A percentile compares a stretch with the other conserved stretches of the same genome.
phyloP scores from a whole-genome alignment of 2,329 filamentous ascomycete genomes.

The Pyricularia grisea region DNA sequence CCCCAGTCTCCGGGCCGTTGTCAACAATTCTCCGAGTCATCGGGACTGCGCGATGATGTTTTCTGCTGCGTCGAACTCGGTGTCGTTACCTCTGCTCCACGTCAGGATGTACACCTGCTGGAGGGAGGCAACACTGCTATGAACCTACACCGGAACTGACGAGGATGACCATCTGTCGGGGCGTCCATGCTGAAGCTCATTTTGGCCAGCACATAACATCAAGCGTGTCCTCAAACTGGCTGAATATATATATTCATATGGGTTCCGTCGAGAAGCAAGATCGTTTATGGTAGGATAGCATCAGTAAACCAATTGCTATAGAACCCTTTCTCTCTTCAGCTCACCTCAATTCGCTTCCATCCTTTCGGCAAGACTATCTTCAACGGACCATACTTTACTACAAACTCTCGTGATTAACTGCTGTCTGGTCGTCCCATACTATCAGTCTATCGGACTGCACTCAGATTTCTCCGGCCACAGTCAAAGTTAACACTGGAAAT shows the following conservation, averaged over 20 bases:
- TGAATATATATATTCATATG: not conserved
- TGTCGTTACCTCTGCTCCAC: not conserved
- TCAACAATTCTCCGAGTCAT: not conserved
- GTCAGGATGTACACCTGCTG: not conserved
- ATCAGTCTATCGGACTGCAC: not conserved
- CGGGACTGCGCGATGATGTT: not conserved
- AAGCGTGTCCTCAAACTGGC: not conserved
- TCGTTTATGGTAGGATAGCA: not conserved
- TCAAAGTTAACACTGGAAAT: conserved; percentile 3
- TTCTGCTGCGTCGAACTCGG: not conserved
- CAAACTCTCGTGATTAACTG: too few relatives aligned
- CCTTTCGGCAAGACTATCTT: not conserved
- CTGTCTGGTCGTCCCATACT: not conserved
- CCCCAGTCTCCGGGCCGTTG: not conserved
- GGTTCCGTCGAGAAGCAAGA: not conserved
- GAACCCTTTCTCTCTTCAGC: not conserved
- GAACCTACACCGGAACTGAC: not conserved
- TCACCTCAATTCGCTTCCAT: not conserved
- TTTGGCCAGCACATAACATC: not conserved
- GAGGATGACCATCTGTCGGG: not conserved
- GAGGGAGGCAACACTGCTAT: not conserved
- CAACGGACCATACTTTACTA: not conserved
- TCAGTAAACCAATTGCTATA: not conserved
- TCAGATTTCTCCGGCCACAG: conserved; percentile 3
- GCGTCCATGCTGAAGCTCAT: not conserved